phyloP scores from a whole-genome alignment of 345 rosid genomes.

The Zanthoxylum bungeanum region DNA sequence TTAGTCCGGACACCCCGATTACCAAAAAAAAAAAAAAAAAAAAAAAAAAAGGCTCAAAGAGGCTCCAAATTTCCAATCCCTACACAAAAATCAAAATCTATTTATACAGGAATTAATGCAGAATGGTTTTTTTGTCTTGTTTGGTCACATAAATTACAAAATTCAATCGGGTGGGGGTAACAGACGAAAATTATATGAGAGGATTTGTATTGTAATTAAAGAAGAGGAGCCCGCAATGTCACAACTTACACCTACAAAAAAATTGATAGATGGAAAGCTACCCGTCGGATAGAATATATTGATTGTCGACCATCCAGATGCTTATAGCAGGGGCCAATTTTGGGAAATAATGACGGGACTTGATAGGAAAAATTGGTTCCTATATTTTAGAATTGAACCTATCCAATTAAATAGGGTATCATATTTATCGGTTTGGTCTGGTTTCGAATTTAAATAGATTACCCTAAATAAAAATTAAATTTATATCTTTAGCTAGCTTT shows the following conservation, averaged over 20 bases:
- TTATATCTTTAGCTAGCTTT: no score
- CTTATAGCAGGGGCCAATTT: constrained; percentile 5
- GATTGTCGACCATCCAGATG: constrained; percentile 28
- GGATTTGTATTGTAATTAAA: neutral
- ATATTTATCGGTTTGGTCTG: no score
- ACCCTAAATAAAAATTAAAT: no score
- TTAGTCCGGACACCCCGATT: no score
- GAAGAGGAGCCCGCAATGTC: neutral
- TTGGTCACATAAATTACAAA: constrained; percentile 20
- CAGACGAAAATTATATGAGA: constrained; percentile 12
- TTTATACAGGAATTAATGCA: neutral
- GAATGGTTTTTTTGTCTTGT: constrained; percentile 42
- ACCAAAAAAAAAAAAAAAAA: no score
- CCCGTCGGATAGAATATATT: constrained; percentile 30
- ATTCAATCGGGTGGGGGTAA: constrained; percentile 20
- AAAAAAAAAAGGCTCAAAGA: no score
- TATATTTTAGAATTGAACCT: no score
- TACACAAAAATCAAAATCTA: neutral
- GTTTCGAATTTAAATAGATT: no score
- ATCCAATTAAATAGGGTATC: no score
- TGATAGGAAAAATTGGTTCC: no score
- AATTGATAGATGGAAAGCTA: constrained; percentile 23
- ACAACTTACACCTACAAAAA: neutral
- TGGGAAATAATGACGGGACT: constrained; percentile 4
- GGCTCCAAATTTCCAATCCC: constrained; percentile 12